Conservation (phyloP, 441 rosid genomes). For the Gossypium gossypioides region DNA sequence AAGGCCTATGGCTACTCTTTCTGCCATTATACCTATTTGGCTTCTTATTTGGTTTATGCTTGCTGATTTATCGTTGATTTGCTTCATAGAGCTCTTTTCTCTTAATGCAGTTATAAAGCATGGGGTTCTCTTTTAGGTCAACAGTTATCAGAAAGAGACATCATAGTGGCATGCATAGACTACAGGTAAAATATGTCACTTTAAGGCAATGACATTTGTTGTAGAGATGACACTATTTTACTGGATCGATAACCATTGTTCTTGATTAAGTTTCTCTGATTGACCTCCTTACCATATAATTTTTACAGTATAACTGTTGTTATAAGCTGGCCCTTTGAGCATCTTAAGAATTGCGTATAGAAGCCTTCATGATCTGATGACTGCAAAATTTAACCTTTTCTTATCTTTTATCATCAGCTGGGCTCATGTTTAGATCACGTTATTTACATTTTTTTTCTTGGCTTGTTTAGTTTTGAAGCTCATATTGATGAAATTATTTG, state of each 20-base stretch:
- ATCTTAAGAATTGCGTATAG: background rate
- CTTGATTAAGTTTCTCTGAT: background rate
- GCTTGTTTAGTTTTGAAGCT: background rate
- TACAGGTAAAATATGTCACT: slow-evolving; percentile 47
- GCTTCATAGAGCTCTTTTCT: slow-evolving; percentile 16
- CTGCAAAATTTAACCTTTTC: background rate
- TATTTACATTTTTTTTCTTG: background rate
- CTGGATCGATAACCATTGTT: background rate
- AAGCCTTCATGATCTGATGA: background rate
- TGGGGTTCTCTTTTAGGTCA: slow-evolving; percentile 92
- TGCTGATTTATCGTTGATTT: background rate
- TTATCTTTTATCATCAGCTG: background rate
- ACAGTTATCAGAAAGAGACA: slow-evolving; percentile 78
- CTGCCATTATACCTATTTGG: background rate
- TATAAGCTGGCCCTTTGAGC: background rate
- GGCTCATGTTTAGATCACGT: background rate
- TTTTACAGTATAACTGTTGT: background rate
- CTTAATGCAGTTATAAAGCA: slow-evolving; percentile 62
- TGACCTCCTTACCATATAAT: background rate
- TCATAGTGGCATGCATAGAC: slow-evolving; percentile 85
- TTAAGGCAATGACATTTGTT: slow-evolving; percentile 4
- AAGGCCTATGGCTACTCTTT: background rate
- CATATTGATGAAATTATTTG: background rate
- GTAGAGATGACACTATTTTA: background rate
- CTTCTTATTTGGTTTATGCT: background rate